phyloP scores from a whole-genome alignment of 257 asterid genomes.

The Nicotiana otophora region DNA sequence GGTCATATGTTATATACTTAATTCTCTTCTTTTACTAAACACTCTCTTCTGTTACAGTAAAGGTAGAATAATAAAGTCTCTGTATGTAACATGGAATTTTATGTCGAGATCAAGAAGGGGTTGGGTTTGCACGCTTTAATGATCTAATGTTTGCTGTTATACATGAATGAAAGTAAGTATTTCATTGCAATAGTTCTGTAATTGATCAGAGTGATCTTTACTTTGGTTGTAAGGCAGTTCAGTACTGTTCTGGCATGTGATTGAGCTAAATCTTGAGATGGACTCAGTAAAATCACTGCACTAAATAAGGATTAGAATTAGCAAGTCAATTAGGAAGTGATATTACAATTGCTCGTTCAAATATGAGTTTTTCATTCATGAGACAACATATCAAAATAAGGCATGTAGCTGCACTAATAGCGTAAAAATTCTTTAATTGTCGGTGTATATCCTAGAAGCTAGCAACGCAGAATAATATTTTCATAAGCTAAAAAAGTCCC shows the following conservation, averaged over 20 bases:
- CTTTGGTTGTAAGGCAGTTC: no score
- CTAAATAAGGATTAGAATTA: no score
- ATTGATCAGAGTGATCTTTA: no score
- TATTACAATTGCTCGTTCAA: no score
- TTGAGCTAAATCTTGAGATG: no score
- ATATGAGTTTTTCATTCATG: not conserved
- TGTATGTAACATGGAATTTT: not conserved
- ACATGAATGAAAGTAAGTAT: not conserved
- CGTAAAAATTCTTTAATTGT: not conserved
- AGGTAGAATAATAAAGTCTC: not conserved
- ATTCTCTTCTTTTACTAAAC: not conserved
- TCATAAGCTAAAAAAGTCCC: no score
- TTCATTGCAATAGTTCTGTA: not conserved
- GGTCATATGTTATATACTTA: not conserved
- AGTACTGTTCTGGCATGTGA: no score
- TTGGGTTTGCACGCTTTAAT: not conserved
- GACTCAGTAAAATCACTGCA: no score
- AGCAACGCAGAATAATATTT: no score
- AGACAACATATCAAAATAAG: not conserved
- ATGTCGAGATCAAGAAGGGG: not conserved
- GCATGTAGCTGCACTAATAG: not conserved
- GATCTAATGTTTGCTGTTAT: not conserved
- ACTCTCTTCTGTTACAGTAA: not conserved
- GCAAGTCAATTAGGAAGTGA: no score
- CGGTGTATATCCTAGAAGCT: not conserved